A percentile compares a stretch with the other conserved stretches of the same genome.
These are phyloP conservation scores for Aspergillus bertholletiae DNA, from an alignment of 495 filamentous ascomycete genomes.

Conservation along the genomic window DNA sequence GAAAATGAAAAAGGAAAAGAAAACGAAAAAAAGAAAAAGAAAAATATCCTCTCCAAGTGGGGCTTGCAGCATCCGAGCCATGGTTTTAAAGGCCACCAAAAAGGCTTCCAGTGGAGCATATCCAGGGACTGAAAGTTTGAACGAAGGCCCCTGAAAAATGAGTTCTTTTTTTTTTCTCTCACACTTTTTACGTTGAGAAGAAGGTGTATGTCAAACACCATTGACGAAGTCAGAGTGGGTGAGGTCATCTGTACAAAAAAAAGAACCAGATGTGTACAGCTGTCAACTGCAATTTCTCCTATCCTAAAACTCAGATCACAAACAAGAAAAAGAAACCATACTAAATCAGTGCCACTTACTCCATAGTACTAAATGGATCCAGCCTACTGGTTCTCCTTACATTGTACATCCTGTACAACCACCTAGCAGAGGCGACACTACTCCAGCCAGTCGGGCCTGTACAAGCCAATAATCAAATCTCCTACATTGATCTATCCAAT, in stretches of 20 bases:
- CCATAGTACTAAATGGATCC: background rate
- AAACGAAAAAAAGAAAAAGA: no score
- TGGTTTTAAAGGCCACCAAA: slow-evolving; percentile 1
- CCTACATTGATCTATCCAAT: slow-evolving; percentile 14
- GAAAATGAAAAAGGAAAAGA: no score
- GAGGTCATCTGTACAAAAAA: background rate
- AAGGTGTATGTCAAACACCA: background rate
- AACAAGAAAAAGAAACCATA: background rate
- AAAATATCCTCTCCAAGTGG: no score
- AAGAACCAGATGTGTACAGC: background rate
- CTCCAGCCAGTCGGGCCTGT: background rate
- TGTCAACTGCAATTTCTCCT: background rate
- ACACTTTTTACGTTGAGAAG: background rate
- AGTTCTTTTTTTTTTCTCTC: background rate
- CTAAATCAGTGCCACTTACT: background rate
- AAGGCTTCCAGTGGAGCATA: slow-evolving; percentile 11
- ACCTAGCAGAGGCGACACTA: background rate
- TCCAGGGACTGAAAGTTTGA: slow-evolving; percentile 15
- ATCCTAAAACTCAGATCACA: background rate
- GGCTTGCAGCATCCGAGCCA: slow-evolving; percentile 4
- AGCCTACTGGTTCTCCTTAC: slow-evolving; percentile 4
- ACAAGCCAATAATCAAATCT: background rate
- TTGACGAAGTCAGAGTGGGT: background rate
- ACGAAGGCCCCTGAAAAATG: background rate
- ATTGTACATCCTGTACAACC: background rate